Evolutionary conservation across 2,329 filamentous ascomycete genomes (phyloP), one percentile per base, ranked within the genome.

Genomic region (Trichoderma guizhouense): DNA sequence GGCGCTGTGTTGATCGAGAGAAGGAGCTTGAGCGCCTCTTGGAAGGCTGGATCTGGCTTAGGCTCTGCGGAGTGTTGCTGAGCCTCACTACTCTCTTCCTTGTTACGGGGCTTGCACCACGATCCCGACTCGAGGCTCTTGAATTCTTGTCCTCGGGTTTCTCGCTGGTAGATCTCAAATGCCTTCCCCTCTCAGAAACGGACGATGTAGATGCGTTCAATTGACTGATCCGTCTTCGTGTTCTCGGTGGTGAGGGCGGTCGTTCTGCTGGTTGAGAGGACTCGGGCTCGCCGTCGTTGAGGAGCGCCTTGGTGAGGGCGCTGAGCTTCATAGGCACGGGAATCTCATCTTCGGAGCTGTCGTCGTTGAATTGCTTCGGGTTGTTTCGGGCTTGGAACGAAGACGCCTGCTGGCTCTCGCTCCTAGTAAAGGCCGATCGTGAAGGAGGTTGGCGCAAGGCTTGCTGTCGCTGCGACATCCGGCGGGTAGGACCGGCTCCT

Each of bases 311-410:
- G 63, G 95, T 97, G 75, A 96, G 89, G 77, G 95, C 94, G 80
- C 94, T 98, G 79, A 98, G 92, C 83, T 96, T 97, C 89, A 96
- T 94, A 77, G 94, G 94, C 76, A 93, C 92, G 18, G 93, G 92
- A 32, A 97, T 93, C 82, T 98, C 95, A 78, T 98, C 95, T 82
- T 98, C 95, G 28, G 95, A 97, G 84, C 93, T 97, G 79, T 97
- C 95, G 76, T 93, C 91, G 75, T 79, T 75, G 72, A 80, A 91
- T 72, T 80, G 86, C 62, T 85, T 84, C 72, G 81, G 75, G 65
- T 84, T 82, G 64, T 78, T 74, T 71, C 79, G 76, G 55, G 77
- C 72, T 34, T 78, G 73, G 18, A 76, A 74, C 1, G 79, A 74
- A 21, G 79, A 75, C 11, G 78, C 79, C 9, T 82, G 80, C 66